These are phyloP conservation scores for Candida khao-thaluensis DNA, from an alignment of 805 yeast genomes.

Conservation along the genomic window DNA sequence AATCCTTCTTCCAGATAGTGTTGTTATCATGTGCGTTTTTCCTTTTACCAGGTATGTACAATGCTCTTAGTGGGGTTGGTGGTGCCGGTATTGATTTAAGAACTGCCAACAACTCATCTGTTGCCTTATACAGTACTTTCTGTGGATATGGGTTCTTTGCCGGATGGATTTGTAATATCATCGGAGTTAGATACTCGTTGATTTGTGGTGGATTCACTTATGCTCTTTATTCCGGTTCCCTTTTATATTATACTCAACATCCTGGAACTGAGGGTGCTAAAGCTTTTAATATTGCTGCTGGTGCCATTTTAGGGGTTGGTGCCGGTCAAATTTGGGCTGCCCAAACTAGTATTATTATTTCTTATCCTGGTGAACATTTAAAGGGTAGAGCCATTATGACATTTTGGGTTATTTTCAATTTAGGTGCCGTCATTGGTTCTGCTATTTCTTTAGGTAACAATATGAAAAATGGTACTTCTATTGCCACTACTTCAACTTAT, in stretches of 20 bases:
- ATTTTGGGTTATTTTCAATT: conserved; percentile 61
- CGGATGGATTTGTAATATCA: conserved; percentile 51
- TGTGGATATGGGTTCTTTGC: conserved; percentile 58
- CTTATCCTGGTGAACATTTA: conserved; percentile 53
- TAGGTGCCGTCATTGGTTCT: conserved; percentile 62
- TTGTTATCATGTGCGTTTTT: conserved; percentile 47
- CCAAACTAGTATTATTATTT: conserved; percentile 55
- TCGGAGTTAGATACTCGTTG: conserved; percentile 47
- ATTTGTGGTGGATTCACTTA: conserved; percentile 57
- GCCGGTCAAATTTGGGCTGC: conserved; percentile 61
- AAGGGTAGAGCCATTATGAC: conserved; percentile 55
- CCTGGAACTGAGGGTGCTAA: conserved; percentile 40
- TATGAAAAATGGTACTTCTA: conserved; percentile 36
- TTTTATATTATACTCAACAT: conserved; percentile 43
- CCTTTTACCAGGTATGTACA: conserved; percentile 54
- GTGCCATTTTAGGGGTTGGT: conserved; percentile 56
- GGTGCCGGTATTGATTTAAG: conserved; percentile 43
- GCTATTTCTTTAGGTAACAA: conserved; percentile 57
- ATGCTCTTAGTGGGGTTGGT: conserved; percentile 51
- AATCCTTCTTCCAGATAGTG: conserved; percentile 42
- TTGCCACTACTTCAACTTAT: conserved; percentile 49
- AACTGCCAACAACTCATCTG: conserved; percentile 48
- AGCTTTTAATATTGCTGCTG: conserved; percentile 50
- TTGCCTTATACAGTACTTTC: conserved; percentile 54
- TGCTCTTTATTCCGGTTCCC: conserved; percentile 51